Conservation (phyloP, 1,284 basidiomycete species). For the Cryptococcus sp. region DNA sequence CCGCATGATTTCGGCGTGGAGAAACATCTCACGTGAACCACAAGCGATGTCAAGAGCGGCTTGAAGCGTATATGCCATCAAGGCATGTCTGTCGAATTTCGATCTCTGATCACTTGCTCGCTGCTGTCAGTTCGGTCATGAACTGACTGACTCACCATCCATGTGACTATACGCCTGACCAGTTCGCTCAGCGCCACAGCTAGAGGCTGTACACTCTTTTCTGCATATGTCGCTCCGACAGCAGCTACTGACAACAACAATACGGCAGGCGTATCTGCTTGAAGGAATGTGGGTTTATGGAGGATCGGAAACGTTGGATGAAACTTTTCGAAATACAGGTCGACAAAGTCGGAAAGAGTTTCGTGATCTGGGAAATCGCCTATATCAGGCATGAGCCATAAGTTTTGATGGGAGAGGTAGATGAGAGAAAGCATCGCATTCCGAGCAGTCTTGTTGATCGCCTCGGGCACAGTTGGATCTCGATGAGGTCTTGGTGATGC, state of each 20-base stretch:
- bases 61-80: slow-evolving; percentile 26
- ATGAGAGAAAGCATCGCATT: slow-evolving; percentile 38
- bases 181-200: slow-evolving; percentile 33
- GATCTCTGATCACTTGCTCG: slow-evolving; percentile 34
- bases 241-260: slow-evolving; percentile 30
- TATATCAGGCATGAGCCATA: slow-evolving; percentile 32
- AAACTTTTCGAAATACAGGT: slow-evolving; percentile 41
- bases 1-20: slow-evolving; percentile 34
- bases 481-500: slow-evolving; percentile 16
- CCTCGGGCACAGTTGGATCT: slow-evolving; percentile 7
- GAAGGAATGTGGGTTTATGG: slow-evolving; percentile 29
- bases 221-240: slow-evolving; percentile 34
- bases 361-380: slow-evolving; percentile 34
- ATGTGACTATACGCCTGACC: slow-evolving; percentile 29
- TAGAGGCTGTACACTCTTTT: slow-evolving; percentile 26
- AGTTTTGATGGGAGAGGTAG: slow-evolving; percentile 31
- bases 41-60: slow-evolving; percentile 26
- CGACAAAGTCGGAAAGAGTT: slow-evolving; percentile 31
- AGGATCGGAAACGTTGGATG: slow-evolving; percentile 38
- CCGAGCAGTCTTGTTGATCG: slow-evolving; percentile 21
- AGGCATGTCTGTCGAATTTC: slow-evolving; percentile 27
- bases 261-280: slow-evolving; percentile 27
- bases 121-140: slow-evolving; percentile 7
- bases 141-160: slow-evolving; percentile 21
- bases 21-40: slow-evolving; percentile 34